Evolutionary conservation across 1,284 basidiomycete species (phyloP), one percentile per base, ranked within the genome.

Genomic region (Trametes polyzona): DNA sequence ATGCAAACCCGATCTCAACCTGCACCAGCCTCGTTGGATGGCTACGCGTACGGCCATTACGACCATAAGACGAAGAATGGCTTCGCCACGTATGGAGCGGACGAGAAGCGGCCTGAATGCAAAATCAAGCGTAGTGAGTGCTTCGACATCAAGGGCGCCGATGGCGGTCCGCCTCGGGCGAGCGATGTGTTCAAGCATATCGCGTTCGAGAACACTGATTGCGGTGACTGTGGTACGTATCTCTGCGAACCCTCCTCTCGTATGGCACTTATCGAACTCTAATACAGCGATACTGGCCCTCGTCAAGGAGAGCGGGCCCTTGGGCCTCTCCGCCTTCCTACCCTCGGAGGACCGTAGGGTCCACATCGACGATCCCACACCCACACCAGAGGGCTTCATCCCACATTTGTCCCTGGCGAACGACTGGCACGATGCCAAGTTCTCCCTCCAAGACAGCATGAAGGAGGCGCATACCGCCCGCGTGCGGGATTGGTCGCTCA

Each of bases 201-300:
- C 36, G 73, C 80, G 0, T 83, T 82, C 65, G 65, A 70, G n/a
- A 63, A 72, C 14, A 69, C 74, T 0, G 56, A 72, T 16, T 83
- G 81, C 57, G 81, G 80, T 16, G 81, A 82, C 61, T 82, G 80
- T 66, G 58, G 80, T 82, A 54, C 60, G 79, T 76, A 21, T 30
- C 10, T 27, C 33, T 14, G 14, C 12, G n/a, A 12, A 10, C 6
- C 12, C 17, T n/a, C 26, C 12, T 17, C 16, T 12, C 30, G 10
- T 14, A 4, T 23, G 12, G 4, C 16, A 36, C 27, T 43, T 29
- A 24, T 7, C 9, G 2, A 7, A 10, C 4, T 19, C 16, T n/a
- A n/a, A n/a, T n/a, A n/a, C 52, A 81, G 78, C 80, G 35, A 74
- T 81, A 44, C 73, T 74, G 51, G 78, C 77, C 0, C 70, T 83